Base-by-base conservation (phyloP, 331 rosid species). In the Stylosanthes scabra region DNA sequence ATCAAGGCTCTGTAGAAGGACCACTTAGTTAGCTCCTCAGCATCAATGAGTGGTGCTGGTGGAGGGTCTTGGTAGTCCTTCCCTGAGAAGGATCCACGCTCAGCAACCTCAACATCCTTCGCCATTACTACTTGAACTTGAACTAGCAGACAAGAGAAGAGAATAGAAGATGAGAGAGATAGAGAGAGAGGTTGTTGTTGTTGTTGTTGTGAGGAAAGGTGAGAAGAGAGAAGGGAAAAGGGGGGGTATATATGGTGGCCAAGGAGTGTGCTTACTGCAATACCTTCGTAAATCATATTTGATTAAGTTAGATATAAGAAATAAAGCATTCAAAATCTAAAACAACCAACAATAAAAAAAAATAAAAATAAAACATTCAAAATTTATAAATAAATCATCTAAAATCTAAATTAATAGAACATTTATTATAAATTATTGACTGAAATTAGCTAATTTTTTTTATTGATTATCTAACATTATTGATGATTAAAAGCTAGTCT, bases 41-140 rank as follows among this genome's bases (percentile, higher is more conserved):
- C 42, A 42, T 70, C 88, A 39, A 84, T 12, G 27, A 84, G 77
- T 1, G 88, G 85, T 10, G 88, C 88, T 1, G 88, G 85, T 3
- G 85, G 88, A 54, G 88, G 88, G 72, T 84, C 85, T 9, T 81
- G 81, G 76, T 84, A 81, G 71, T 84, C 88, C 78, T 81, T 84
- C 9, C 59, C 61, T 11, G 85, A 20, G 44, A 68, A 78, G 14
- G 84, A 74, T 56, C 81, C 81, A 7, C 70, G 55, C 70, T 58
- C 79, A 10, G 74, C 74, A 13, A 58, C 50, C 31, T 55, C 75
- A 72, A 37, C 61, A 11, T 68, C 81, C 71, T 84, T 81, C 2
- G 83, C 74, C 88, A 84, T 84, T 14, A 27, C 41, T 60, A 72
- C 46, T 7, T 7, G 9, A 34, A 11, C 16, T 50, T 50, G 55